Conservation (phyloP, 371 early-diverging fungal genomes). For the Zancudomyces culisetae region DNA sequence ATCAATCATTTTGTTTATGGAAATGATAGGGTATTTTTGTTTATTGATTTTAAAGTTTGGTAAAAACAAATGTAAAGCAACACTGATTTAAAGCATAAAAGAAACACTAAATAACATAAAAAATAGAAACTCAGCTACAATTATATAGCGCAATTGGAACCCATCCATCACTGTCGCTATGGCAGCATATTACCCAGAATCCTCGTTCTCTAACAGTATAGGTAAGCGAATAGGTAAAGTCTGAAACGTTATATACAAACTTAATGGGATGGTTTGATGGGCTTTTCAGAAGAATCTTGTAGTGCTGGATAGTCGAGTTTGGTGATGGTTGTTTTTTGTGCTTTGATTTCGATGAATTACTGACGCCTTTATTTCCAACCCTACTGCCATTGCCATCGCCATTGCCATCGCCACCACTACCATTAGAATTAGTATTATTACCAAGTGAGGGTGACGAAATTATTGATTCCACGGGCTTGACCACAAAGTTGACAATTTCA, state of each 20-base stretch:
- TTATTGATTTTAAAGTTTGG: too few relatives aligned
- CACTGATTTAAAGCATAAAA: too few relatives aligned
- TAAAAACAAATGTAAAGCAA: too few relatives aligned
- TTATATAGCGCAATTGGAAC: conserved; percentile 22
- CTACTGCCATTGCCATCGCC: neutral
- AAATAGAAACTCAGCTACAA: too few relatives aligned
- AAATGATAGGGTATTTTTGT: too few relatives aligned
- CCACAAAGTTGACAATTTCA: conserved; percentile 16
- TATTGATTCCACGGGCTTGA: conserved; percentile 19
- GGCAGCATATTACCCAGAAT: conserved; percentile 23
- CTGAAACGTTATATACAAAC: conserved; percentile 25
- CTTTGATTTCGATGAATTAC: neutral
- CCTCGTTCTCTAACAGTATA: conserved; percentile 25
- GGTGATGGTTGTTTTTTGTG: neutral
- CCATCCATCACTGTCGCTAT: conserved; percentile 25
- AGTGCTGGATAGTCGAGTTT: conserved; percentile 7
- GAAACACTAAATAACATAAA: too few relatives aligned
- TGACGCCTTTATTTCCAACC: neutral
- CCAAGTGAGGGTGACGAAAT: neutral
- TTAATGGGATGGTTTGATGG: conserved; percentile 22
- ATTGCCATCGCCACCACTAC: neutral
- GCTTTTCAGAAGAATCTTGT: conserved; percentile 24
- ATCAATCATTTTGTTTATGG: too few relatives aligned
- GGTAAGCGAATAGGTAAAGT: conserved; percentile 22
- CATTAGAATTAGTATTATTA: too few relatives aligned